Percentiles rank a stretch among this genome's conserved stretches.
Evolutionary conservation across 805 yeast genomes (phyloP).

Genomic region (Kuraishia cidri): DNA sequence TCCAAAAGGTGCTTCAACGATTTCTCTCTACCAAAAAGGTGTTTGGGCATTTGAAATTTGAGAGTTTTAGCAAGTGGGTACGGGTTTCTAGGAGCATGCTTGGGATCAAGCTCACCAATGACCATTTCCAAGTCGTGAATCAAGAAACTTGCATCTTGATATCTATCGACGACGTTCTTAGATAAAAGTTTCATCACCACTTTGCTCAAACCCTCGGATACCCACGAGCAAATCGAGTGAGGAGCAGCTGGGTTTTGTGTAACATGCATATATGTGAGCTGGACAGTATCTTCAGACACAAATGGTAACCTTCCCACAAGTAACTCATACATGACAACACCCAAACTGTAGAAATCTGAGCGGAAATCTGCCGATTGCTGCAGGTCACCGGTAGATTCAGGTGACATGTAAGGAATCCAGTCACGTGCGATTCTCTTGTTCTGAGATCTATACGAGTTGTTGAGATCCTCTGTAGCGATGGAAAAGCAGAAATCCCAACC

Average conservation of each 20-base stretch:
- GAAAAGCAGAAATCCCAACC: conserved; percentile 43
- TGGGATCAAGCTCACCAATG: conserved; percentile 11
- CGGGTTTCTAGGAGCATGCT: conserved; percentile 2
- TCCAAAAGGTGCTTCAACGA: conserved; percentile 14
- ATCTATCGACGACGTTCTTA: conserved; percentile 29
- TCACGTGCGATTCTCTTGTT: conserved; percentile 27
- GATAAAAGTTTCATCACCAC: conserved; percentile 32
- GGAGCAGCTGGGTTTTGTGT: conserved; percentile 33
- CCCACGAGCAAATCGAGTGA: conserved; percentile 16
- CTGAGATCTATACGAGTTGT: conserved; percentile 30
- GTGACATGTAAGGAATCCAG: conserved; percentile 37
- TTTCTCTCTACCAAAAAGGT: conserved; percentile 18
- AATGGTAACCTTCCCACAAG: conserved; percentile 36
- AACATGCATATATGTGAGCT: conserved; percentile 29
- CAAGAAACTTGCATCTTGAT: conserved; percentile 21
- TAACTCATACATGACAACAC: conserved; percentile 40
- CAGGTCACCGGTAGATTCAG: conserved; percentile 34
- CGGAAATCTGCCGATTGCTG: conserved; percentile 31
- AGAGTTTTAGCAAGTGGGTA: conserved; percentile 5
- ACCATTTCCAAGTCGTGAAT: conserved; percentile 24
- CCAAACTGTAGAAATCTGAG: conserved; percentile 39
- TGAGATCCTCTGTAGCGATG: conserved; percentile 28
- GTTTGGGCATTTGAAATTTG: conserved; percentile 14
- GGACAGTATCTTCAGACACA: conserved; percentile 26
- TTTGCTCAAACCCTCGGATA: conserved; percentile 22